These are phyloP conservation scores for Vigna trinervia DNA, from an alignment of 306 rosid genomes.

Conservation along the genomic window DNA sequence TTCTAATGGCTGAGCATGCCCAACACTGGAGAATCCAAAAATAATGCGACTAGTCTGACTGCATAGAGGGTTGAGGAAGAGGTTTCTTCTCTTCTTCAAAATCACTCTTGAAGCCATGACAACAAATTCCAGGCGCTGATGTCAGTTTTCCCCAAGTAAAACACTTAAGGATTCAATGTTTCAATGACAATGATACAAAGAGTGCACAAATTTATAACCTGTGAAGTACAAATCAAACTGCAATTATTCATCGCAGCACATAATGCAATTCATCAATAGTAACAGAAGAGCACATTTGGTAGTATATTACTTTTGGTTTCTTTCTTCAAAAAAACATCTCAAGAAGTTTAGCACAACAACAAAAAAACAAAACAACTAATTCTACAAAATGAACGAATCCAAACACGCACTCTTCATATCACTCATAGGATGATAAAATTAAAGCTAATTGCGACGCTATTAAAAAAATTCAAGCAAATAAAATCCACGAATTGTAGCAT, in stretches of 20 bases:
- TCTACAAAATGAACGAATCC: background rate
- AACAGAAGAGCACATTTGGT: background rate
- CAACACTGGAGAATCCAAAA: constrained; percentile 52
- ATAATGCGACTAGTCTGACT: constrained; percentile 28
- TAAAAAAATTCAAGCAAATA: background rate
- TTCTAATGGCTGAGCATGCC: constrained; percentile 32
- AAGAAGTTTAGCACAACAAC: background rate
- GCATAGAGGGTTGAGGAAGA: constrained; percentile 24
- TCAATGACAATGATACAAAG: constrained; percentile 3
- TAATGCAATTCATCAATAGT: background rate
- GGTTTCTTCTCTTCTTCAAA: constrained; percentile 55
- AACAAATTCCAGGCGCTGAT: constrained; percentile 33
- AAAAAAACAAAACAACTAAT: background rate
- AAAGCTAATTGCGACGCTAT: background rate
- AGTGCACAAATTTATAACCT: constrained; percentile 36
- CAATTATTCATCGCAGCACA: background rate
- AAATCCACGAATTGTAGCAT: background rate
- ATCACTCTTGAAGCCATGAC: constrained; percentile 71
- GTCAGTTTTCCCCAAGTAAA: constrained; percentile 13
- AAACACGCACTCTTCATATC: background rate
- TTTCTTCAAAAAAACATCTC: background rate
- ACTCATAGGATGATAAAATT: background rate
- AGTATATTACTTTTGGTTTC: background rate
- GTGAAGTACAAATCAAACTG: constrained; percentile 29
- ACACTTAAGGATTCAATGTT: constrained; percentile 12